phyloP scores from a whole-genome alignment of 495 filamentous ascomycete genomes.

The Margaritispora aquatica region DNA sequence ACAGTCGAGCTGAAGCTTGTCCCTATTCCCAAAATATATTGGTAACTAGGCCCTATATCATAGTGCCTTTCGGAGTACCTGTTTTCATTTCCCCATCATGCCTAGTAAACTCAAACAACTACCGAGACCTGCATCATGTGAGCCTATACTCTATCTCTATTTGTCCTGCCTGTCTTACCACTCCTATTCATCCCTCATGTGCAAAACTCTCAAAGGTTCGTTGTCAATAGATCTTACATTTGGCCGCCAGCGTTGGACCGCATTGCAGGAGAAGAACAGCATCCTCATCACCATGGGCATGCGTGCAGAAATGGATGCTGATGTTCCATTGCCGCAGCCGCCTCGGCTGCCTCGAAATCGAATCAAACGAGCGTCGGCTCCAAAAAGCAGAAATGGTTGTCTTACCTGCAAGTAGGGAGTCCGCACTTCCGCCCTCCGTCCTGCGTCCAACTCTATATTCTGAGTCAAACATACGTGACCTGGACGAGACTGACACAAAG shows the following conservation, averaged over 20 bases:
- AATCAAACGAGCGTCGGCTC: constrained; percentile 4
- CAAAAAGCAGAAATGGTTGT: constrained; percentile 8
- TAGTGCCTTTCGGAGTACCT: neutral
- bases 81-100: too few relatives aligned
- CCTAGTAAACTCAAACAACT: neutral
- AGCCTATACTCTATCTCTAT: neutral
- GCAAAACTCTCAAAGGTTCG: too few relatives aligned
- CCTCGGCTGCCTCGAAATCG: neutral
- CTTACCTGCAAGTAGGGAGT: constrained; percentile 15
- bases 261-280: too few relatives aligned
- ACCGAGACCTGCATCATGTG: neutral
- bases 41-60: neutral
- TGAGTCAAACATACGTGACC: neutral
- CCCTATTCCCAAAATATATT: neutral
- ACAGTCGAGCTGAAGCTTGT: neutral
- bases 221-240: too few relatives aligned
- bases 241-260: neutral
- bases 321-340: too few relatives aligned
- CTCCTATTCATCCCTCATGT: too few relatives aligned
- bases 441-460: neutral
- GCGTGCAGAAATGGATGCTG: neutral
- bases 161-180: too few relatives aligned
- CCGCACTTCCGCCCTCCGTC: neutral
- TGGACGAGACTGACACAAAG: too few relatives aligned
- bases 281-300: neutral